Base-by-base conservation (phyloP, 371 early-diverging fungal species). In the Circinella umbellata region DNA sequence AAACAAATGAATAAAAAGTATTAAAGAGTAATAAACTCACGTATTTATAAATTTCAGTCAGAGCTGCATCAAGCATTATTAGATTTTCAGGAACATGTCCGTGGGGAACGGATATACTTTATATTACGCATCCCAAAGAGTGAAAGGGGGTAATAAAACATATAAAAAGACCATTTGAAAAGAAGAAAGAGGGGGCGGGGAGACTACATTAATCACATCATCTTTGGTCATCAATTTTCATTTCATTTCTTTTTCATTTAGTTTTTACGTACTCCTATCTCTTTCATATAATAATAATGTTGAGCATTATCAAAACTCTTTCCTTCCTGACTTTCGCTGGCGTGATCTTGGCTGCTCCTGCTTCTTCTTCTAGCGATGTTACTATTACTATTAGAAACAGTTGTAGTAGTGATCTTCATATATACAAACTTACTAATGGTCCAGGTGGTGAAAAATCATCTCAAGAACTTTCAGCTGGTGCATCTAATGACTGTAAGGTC, bases 361-460 rank as follows among this genome's bases (percentile, higher is more conserved):
- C 47, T 27, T 6, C 38, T 38, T 46, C 42, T 20, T 47, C 47
- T 46, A 53, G 48, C 11, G 60, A 64, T 64, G 74, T 79, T 14
- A 62, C 76, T 17, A 78, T 83, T n/a, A 79, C 75, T 27, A 69
- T 83, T 49, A 73, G 78, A 67, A 83, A 83, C 69, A 74, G 61
- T 61, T 83, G 83, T 67, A 51, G 66, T 13, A 64, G 69, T 15
- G 18, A 61, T 38, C 47, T 80, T 8, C 72, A 77, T 35, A 72
- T 80, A 4, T 72, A 79, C 63, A 79, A 80, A 55, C 70, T 80
- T 20, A 76, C 73, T 11, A 83, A 80, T 61, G 75, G 71, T 35
- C 59, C 38, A 15, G 65, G 72, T 47, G 38, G 54, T 9, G 53
- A 20, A 14, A 17, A n/a, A 13, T 61, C 63, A 35, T 42, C 66